phyloP scores from a whole-genome alignment of 2,329 filamentous ascomycete genomes.

The Beauveria pseudobassiana region DNA sequence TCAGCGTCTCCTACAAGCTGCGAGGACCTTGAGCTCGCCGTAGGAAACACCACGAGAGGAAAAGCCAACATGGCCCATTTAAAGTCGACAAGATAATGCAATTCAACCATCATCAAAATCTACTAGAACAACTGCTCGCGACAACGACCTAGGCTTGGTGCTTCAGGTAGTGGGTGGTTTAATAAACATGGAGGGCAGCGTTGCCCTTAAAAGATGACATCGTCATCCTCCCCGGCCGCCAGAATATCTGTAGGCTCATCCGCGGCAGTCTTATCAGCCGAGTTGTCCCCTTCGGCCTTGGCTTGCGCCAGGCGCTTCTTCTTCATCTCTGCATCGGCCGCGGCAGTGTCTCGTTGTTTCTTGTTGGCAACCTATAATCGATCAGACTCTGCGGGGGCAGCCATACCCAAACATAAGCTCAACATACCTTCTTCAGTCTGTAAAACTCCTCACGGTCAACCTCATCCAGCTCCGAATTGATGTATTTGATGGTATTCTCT shows the following conservation, averaged over 20 bases:
- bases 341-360: conserved; percentile 70
- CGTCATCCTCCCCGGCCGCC: conserved; percentile 69
- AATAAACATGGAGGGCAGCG: neutral
- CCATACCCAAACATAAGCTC: neutral
- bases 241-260: conserved; percentile 56
- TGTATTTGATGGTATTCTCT: conserved; percentile 99
- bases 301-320: conserved; percentile 54
- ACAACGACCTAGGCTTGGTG: neutral
- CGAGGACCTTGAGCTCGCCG: too few relatives aligned
- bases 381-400: neutral
- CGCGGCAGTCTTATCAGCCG: conserved; percentile 31
- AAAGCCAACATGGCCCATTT: too few relatives aligned
- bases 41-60: too few relatives aligned
- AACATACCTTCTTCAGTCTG: conserved; percentile 71
- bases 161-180: neutral
- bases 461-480: conserved; percentile 97
- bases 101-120: neutral
- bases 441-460: conserved; percentile 98
- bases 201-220: conserved; percentile 69
- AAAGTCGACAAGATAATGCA: too few relatives aligned
- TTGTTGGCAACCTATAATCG: conserved; percentile 60
- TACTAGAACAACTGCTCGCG: conserved; percentile 1
- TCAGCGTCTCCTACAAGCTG: too few relatives aligned
- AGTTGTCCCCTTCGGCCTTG: conserved; percentile 18
- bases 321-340: conserved; percentile 66